These are phyloP conservation scores for Eucalyptus cloeziana DNA, from an alignment of 345 rosid genomes.

Conservation along the genomic window DNA sequence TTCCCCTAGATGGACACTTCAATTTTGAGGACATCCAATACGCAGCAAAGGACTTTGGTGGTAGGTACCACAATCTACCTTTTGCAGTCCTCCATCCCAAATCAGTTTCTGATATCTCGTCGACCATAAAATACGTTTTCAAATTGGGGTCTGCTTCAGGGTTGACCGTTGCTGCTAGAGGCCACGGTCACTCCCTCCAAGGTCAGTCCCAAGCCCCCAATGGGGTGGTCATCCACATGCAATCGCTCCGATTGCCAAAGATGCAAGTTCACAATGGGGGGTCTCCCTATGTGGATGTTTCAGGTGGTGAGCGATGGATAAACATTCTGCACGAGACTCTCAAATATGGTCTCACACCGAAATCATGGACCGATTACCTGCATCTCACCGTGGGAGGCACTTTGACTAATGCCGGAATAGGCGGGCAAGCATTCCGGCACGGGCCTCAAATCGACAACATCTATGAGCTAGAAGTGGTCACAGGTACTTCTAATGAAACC, in stretches of 20 bases:
- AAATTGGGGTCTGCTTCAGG: slow-evolving; percentile 47
- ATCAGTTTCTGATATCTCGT: slow-evolving; percentile 75
- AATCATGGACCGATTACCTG: slow-evolving; percentile 97
- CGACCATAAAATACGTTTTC: slow-evolving; percentile 36
- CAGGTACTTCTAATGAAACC: slow-evolving; percentile 41
- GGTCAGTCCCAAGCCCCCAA: slow-evolving; percentile 83
- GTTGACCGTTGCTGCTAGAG: slow-evolving; percentile 86
- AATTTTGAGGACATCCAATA: slow-evolving; percentile 37
- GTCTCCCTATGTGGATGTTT: slow-evolving; percentile 66
- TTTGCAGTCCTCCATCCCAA: slow-evolving; percentile 63
- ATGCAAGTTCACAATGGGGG: slow-evolving; percentile 32
- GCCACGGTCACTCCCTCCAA: slow-evolving; percentile 90
- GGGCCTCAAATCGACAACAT: slow-evolving; percentile 92
- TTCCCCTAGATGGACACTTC: slow-evolving; percentile 53
- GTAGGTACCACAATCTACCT: slow-evolving; percentile 52
- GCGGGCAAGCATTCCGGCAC: slow-evolving; percentile 86
- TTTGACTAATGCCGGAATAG: slow-evolving; percentile 81
- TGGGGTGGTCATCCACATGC: slow-evolving; percentile 83
- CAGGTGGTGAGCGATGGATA: slow-evolving; percentile 93
- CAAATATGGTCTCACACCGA: slow-evolving; percentile 69
- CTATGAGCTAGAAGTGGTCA: slow-evolving; percentile 74
- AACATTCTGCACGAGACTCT: slow-evolving; percentile 71
- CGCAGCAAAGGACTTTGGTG: slow-evolving; percentile 86
- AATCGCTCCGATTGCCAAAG: slow-evolving; percentile 34
- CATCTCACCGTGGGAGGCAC: slow-evolving; percentile 92